These are phyloP conservation scores for Mycena galericulata DNA, from an alignment of 768 basidiomycete genomes.

Conservation along the genomic window DNA sequence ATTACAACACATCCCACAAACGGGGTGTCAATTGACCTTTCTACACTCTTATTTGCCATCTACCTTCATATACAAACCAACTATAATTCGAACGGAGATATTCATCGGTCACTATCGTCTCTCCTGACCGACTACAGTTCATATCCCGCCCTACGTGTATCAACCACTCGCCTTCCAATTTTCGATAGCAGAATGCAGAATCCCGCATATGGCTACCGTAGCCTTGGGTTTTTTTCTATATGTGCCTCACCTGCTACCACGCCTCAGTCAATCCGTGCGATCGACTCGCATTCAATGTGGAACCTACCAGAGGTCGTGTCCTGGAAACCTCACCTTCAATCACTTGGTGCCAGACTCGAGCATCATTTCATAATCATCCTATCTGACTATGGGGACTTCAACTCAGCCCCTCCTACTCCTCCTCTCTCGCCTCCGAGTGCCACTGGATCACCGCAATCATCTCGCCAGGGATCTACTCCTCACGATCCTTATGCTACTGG, in stretches of 20 bases:
- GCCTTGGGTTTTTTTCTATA: background rate
- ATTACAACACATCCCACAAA: background rate
- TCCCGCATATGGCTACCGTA: background rate
- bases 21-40: background rate
- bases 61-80: no score
- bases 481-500: no score
- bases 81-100: background rate
- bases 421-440: no score
- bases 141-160: background rate
- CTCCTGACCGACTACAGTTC: background rate
- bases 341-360: background rate
- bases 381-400: background rate
- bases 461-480: background rate
- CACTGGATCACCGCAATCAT: no score
- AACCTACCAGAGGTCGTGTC: background rate
- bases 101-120: background rate
- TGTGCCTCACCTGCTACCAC: background rate
- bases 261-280: background rate
- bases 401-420: background rate
- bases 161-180: background rate
- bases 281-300: background rate
- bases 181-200: slow-evolving; percentile 1
- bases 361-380: background rate
- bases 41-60: background rate
- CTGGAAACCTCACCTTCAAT: background rate